phyloP scores from a whole-genome alignment of 164 flowering plant genomes.

The Magnolia sinica region DNA sequence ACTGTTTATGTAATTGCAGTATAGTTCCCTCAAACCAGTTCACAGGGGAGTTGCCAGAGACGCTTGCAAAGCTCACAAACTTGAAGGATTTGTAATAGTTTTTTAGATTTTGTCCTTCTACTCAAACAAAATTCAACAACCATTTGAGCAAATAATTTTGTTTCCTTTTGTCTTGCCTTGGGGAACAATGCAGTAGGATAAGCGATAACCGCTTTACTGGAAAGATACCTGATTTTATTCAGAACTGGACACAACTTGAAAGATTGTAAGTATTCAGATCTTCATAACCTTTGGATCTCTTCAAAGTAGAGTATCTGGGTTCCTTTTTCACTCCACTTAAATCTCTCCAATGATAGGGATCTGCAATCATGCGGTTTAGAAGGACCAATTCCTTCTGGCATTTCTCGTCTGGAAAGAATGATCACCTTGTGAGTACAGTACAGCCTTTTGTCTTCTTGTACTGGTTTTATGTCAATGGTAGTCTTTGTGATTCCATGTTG shows the following conservation, averaged over 20 bases:
- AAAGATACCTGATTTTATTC: slow-evolving; percentile 32
- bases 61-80: slow-evolving; percentile 10
- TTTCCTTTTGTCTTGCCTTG: neutral
- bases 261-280: slow-evolving; percentile 24
- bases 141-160: neutral
- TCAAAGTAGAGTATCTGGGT: neutral
- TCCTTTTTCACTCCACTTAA: neutral
- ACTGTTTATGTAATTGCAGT: slow-evolving; percentile 12
- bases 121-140: neutral
- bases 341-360: slow-evolving; percentile 31
- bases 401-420: slow-evolving; percentile 40
- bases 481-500: neutral
- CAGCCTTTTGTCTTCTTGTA: neutral
- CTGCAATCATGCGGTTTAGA: slow-evolving; percentile 55
- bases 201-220: slow-evolving; percentile 42
- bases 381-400: slow-evolving; percentile 61
- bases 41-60: slow-evolving; percentile 18
- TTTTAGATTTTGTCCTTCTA: neutral
- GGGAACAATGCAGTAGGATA: slow-evolving; percentile 27
- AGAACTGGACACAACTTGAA: slow-evolving; percentile 25
- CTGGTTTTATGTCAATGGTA: neutral
- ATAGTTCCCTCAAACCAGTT: slow-evolving; percentile 20
- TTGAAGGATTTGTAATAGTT: slow-evolving; percentile 20
- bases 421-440: slow-evolving; percentile 41
- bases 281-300: neutral